Evolutionary conservation across 441 rosid genomes (phyloP).

Genomic region (Gossypium gossypioides): DNA sequence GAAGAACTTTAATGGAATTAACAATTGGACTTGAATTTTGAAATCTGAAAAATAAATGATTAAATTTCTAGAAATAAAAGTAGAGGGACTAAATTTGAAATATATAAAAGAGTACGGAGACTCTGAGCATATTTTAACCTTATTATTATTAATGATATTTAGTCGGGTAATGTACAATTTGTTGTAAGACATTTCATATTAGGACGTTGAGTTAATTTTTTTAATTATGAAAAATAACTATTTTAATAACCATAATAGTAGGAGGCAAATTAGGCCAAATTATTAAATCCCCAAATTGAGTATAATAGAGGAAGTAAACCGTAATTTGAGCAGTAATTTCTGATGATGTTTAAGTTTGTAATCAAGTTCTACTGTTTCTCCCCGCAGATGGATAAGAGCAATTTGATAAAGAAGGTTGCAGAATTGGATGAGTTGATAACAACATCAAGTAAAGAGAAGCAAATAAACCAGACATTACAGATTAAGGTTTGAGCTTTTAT

Average conservation of each 20-base stretch:
- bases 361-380: not conserved
- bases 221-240: not conserved
- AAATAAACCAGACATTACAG: constrained; percentile 28
- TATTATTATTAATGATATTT: not conserved
- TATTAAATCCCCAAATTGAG: not conserved
- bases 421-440: constrained; percentile 63
- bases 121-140: not conserved
- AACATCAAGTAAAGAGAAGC: constrained; percentile 27
- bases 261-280: not conserved
- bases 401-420: constrained; percentile 50
- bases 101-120: not conserved
- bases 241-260: not conserved
- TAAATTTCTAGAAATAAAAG: not conserved
- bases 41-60: not conserved
- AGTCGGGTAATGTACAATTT: not conserved
- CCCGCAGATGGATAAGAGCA: constrained; percentile 62
- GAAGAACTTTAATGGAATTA: not conserved
- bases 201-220: not conserved
- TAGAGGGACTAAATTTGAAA: not conserved
- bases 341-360: not conserved
- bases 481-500: constrained; percentile 24
- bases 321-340: constrained; percentile 15
- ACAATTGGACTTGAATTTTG: not conserved
- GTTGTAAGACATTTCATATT: not conserved
- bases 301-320: not conserved